These are phyloP conservation scores for Stagonosporopsis chrysanthemi DNA, from an alignment of 2,329 filamentous ascomycete genomes.

Conservation along the genomic window DNA sequence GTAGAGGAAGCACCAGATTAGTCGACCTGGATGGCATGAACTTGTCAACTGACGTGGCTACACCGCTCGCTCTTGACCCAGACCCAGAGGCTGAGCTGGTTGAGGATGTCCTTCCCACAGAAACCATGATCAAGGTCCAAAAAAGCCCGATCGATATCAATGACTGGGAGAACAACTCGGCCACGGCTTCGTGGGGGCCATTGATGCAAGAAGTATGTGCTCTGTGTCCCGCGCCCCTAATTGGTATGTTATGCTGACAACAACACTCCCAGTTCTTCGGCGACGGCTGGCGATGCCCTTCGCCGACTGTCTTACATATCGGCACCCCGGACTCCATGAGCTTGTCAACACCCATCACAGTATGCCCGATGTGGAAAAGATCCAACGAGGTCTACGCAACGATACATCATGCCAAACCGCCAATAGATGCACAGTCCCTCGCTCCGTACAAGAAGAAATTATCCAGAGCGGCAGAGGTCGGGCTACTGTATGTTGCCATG, in stretches of 20 bases:
- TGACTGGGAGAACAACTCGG: conserved; percentile 27
- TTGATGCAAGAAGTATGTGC: conserved; percentile 37
- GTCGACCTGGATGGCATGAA: conserved; percentile 48
- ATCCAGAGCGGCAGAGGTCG: conserved; percentile 31
- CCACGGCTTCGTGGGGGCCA: conserved; percentile 38
- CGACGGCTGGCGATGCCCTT: conserved; percentile 38
- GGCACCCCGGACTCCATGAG: conserved; percentile 24
- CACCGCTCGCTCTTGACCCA: conserved; percentile 15
- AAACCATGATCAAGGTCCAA: conserved; percentile 17
- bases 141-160: conserved; percentile 22
- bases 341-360: conserved; percentile 4
- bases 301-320: conserved; percentile 42
- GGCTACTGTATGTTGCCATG: conserved; percentile 41
- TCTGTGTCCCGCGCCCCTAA: background rate
- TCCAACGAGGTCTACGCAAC: conserved; percentile 43
- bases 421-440: conserved; percentile 21
- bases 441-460: conserved; percentile 4
- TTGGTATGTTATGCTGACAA: conserved; percentile 6
- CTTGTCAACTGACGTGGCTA: conserved; percentile 26
- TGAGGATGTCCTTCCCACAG: conserved; percentile 21
- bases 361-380: conserved; percentile 41
- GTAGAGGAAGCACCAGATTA: conserved; percentile 6
- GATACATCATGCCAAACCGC: conserved; percentile 30
- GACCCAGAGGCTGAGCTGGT: conserved; percentile 27
- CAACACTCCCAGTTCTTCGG: conserved; percentile 37